These are phyloP conservation scores for Emericellopsis cladophorae DNA, from an alignment of 2,329 filamentous ascomycete species.

Conservation along the genomic window DNA sequence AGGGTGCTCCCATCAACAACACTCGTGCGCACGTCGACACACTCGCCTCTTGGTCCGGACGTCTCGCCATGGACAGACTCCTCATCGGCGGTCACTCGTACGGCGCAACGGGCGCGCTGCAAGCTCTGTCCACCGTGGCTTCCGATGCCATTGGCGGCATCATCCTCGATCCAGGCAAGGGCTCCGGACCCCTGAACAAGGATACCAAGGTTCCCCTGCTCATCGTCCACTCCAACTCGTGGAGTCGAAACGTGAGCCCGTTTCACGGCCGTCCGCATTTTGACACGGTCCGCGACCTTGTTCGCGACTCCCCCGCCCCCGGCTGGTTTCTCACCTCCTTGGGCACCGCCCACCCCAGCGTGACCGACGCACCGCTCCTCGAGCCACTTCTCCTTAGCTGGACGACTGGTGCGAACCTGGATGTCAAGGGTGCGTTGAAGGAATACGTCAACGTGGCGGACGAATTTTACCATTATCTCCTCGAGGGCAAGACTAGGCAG, in stretches of 20 bases:
- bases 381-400: slow-evolving; percentile 47
- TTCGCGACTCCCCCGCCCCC: slow-evolving; percentile 26
- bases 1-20: slow-evolving; percentile 22
- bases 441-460: slow-evolving; percentile 48
- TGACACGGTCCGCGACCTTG: slow-evolving; percentile 45
- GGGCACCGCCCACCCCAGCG: slow-evolving; percentile 46
- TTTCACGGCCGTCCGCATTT: slow-evolving; percentile 56
- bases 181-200: slow-evolving; percentile 46
- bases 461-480: slow-evolving; percentile 41
- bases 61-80: slow-evolving; percentile 38
- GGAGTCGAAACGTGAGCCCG: slow-evolving; percentile 41
- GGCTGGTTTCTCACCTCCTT: slow-evolving; percentile 43
- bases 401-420: slow-evolving; percentile 47
- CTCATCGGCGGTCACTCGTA: slow-evolving; percentile 52
- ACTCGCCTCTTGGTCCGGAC: slow-evolving; percentile 34
- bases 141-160: slow-evolving; percentile 45
- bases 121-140: slow-evolving; percentile 38
- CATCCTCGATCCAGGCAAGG: slow-evolving; percentile 54
- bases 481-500: slow-evolving; percentile 27
- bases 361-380: slow-evolving; percentile 54
- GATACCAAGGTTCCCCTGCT: slow-evolving; percentile 45
- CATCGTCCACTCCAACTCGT: slow-evolving; percentile 51
- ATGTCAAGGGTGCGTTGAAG: slow-evolving; percentile 39
- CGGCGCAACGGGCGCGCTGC: slow-evolving; percentile 51
- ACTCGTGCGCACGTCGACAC: slow-evolving; percentile 30